These are phyloP conservation scores for Isoetes taiwanensis DNA, from an alignment of 75 land plant species.

Conservation along the genomic window DNA sequence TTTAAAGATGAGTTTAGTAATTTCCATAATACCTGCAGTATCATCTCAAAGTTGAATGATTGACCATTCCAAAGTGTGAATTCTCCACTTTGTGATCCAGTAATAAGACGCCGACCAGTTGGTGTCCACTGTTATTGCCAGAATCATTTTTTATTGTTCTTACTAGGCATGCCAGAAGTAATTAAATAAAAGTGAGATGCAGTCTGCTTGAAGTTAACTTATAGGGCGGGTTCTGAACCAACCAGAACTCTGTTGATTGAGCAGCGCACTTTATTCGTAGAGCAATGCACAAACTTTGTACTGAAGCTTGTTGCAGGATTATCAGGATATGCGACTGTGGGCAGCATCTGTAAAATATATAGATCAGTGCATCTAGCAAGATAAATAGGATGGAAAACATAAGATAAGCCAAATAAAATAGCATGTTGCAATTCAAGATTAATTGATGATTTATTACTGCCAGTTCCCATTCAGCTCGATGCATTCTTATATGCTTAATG, in stretches of 20 bases:
- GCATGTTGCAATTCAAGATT: background rate
- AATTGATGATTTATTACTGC: background rate
- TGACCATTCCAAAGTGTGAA: conserved; percentile 99
- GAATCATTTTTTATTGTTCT: background rate
- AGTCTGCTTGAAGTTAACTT: background rate
- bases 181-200: background rate
- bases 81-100: conserved; percentile 99
- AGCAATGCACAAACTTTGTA: conserved; percentile 94
- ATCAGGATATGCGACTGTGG: conserved; percentile 79
- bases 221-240: conserved; percentile 9
- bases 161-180: background rate
- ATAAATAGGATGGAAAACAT: background rate
- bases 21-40: conserved; percentile 63
- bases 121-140: conserved; percentile 78
- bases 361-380: background rate
- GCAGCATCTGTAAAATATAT: conserved; percentile 55
- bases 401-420: conserved; percentile 8
- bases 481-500: too few species aligned
- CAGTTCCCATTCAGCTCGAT: background rate
- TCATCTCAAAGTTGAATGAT: conserved; percentile 99
- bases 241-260: conserved; percentile 94
- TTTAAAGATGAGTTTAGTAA: too few species aligned
- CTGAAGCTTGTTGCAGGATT: conserved; percentile 94
- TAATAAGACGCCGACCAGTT: conserved; percentile 88
- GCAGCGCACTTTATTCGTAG: conserved; percentile 91